phyloP scores from a whole-genome alignment of 2,329 filamentous ascomycete genomes.

The Graphilbum ipis-grandicollis region DNA sequence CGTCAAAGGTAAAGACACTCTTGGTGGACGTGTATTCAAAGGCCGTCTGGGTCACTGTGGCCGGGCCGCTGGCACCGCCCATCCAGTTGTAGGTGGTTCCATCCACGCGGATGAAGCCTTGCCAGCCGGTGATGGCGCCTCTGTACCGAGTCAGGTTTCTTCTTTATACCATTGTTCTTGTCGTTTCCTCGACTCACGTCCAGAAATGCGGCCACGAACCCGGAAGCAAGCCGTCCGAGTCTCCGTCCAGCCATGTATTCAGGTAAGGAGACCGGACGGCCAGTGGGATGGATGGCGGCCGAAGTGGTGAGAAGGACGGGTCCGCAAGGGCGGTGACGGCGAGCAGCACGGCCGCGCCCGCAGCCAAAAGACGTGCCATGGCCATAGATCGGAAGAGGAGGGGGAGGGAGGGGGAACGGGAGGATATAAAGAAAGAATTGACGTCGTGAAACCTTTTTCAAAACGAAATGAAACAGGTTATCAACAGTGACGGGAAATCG shows the following conservation, averaged over 20 bases:
- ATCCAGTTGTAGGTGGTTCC: constrained; percentile 48
- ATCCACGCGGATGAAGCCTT: constrained; percentile 53
- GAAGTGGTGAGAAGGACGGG: constrained; percentile 14
- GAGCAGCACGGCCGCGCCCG: background rate
- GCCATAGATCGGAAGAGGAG: too few relatives aligned
- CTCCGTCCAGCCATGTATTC: constrained; percentile 49
- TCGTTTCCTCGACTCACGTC: constrained; percentile 44
- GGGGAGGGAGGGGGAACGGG: too few relatives aligned
- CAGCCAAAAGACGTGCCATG: too few relatives aligned
- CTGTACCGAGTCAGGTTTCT: constrained; percentile 14
- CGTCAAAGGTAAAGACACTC: constrained; percentile 52
- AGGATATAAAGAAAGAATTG: too few relatives aligned
- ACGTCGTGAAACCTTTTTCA: too few relatives aligned
- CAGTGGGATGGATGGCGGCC: constrained; percentile 32
- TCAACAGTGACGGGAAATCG: too few relatives aligned
- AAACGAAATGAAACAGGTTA: too few relatives aligned
- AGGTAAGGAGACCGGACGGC: constrained; percentile 62
- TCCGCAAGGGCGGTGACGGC: background rate
- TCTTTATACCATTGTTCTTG: too few relatives aligned
- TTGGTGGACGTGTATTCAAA: constrained; percentile 57
- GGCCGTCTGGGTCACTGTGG: constrained; percentile 39
- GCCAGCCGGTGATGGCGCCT: constrained; percentile 43
- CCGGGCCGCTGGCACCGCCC: constrained; percentile 33
- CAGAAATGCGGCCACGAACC: constrained; percentile 55
- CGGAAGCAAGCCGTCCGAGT: constrained; percentile 46